Evolutionary conservation across 768 basidiomycete species (phyloP), one percentile per base, ranked within the genome.

Genomic region (Boletus pseudo-olivaceus): DNA sequence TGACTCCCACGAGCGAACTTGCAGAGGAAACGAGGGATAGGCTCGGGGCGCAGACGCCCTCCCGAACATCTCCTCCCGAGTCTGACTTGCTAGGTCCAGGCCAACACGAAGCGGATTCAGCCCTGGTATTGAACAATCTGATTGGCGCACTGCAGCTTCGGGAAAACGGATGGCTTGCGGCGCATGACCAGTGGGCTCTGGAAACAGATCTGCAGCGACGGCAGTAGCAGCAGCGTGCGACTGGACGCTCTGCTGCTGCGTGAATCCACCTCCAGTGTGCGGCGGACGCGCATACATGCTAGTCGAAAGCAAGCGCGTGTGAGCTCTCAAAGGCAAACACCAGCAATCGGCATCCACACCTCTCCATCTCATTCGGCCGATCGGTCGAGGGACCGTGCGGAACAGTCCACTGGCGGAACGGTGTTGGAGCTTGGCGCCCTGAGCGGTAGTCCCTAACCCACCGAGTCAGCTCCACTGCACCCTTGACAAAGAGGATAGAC

Each of bases 1-100:
- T 11, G 39, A 17, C 12, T 49, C 43, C 51, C 55, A 55, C 11
- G 39, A 8, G 17, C n/a, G 37, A 32, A 29, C 51, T 15, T 39
- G 59, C 15, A 26, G 17, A 12, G 17, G 40, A 19, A 19, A 51
- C 26, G 19, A 8, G 27, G n/a, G 10, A 34, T 23, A 37, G 1
- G 27, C 17, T 29, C 30, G 57, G 11, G 44, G 34, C 11, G 33
- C 7, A 41, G 49, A 46, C 1, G 14, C 34, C 4, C 39, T 30
- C 11, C 32, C 34, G 15, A 48, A 37, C 38, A 35, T 44, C 11
- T 52, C 49, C 7, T 55, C 60, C 61, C 61, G 60, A 7, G 48
- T 37, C 44, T 38, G 57, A 41, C 49, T 29, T 7, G n/a, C 12
- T 27, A 6, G n/a, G 9, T 34, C 38, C 17, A 9, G 32, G 26